A percentile compares a stretch with the other conserved stretches of the same genome.
These are phyloP conservation scores for Cenchrus americanus DNA, from an alignment of 176 grass and related monocot genomes.

Conservation along the genomic window DNA sequence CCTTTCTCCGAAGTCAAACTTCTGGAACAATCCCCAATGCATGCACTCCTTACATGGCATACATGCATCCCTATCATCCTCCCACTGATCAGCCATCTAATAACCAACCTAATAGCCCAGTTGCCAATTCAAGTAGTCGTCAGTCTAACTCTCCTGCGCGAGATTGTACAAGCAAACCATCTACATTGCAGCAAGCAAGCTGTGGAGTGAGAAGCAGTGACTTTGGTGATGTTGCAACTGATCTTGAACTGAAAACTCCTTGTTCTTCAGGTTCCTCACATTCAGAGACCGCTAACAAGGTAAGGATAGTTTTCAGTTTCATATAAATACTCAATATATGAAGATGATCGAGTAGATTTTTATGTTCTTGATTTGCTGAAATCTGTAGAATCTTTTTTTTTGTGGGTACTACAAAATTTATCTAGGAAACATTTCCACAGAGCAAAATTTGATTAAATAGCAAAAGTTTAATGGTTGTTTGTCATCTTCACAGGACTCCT, in stretches of 20 bases:
- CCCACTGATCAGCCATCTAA: constrained; percentile 60
- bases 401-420: not conserved
- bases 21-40: constrained; percentile 44
- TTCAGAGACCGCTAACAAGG: constrained; percentile 55
- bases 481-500: constrained; percentile 57
- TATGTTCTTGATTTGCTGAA: constrained; percentile 25
- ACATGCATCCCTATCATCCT: constrained; percentile 50
- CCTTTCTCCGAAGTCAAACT: constrained; percentile 57
- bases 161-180: constrained; percentile 62
- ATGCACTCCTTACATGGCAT: constrained; percentile 52
- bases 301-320: constrained; percentile 35
- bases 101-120: constrained; percentile 46
- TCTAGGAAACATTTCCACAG: not conserved
- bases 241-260: constrained; percentile 87
- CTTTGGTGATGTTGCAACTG: constrained; percentile 77
- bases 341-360: not conserved
- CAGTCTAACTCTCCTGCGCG: constrained; percentile 41
- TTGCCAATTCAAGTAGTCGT: constrained; percentile 50
- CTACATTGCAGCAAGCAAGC: constrained; percentile 44
- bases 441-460: constrained; percentile 13
- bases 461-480: constrained; percentile 12
- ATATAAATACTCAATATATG: not conserved
- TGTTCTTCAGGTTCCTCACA: constrained; percentile 60
- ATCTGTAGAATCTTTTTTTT: not conserved
- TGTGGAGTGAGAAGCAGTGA: constrained; percentile 57